phyloP scores from a whole-genome alignment of 805 yeast species.

The Wickerhamiella sergipiensis region DNA sequence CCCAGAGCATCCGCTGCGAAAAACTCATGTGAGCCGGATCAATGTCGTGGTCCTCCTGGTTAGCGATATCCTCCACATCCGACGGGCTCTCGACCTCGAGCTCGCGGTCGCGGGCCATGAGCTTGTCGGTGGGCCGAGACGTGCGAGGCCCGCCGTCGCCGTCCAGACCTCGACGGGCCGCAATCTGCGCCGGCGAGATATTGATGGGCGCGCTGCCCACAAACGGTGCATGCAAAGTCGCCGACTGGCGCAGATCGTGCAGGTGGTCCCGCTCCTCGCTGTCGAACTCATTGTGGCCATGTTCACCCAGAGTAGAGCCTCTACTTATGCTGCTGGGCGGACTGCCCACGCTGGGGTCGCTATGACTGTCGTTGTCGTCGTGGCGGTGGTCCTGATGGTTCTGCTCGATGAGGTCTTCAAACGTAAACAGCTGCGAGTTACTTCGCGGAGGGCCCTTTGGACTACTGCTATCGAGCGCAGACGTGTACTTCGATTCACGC shows the following conservation, averaged over 20 bases:
- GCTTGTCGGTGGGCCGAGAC: background rate
- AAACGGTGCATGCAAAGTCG: background rate
- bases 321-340: background rate
- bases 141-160: constrained; percentile 12
- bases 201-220: constrained; percentile 9
- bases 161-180: constrained; percentile 3
- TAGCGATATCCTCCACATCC: background rate
- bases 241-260: background rate
- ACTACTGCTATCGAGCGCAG: background rate
- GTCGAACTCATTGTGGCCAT: background rate
- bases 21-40: constrained; percentile 18
- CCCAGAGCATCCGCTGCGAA: constrained; percentile 20
- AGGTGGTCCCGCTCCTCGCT: background rate
- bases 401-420: constrained; percentile 7
- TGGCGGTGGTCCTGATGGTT: background rate
- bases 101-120: background rate
- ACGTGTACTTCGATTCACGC: background rate
- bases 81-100: background rate
- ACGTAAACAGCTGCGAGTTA: constrained; percentile 6
- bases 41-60: background rate
- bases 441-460: background rate
- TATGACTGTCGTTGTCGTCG: background rate
- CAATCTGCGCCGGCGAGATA: constrained; percentile 1
- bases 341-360: background rate
- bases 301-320: background rate